Evolutionary conservation across 23 red algal species (phyloP), one percentile per base, ranked within the genome.

Genomic region (Gracilariopsis chorda): DNA sequence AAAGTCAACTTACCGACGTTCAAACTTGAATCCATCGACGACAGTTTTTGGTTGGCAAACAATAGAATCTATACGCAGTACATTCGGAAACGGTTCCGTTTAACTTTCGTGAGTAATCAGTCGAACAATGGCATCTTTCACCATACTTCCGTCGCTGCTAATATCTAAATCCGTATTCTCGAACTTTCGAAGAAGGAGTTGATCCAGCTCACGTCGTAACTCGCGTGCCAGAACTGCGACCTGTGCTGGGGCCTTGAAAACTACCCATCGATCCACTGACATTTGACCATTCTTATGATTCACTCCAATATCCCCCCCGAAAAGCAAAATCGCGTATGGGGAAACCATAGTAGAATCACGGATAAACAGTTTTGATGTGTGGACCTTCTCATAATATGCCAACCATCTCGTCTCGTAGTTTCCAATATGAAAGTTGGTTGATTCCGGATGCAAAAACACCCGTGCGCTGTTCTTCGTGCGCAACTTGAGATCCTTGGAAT

Each of bases 301-400:
- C 2, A 98, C 88, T 20, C 43, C 73, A 55, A 98, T 94, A 29
- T 77, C 76, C 30, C 95, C 95, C 27, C 90, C 90, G 47, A 98
- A 98, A 42, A 98, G 89, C 51, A 98, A 71, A 9, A 98, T 78
- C 14, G 91, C 95, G 30, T 75, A 90, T 41, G 91, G 84, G 39
- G 95, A 90, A 10, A 98, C 95, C 84, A 83, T 77, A 24, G 76
- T 94, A 13, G 86, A 59, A 28, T 89, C 84, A 46, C 78, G 84
- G 27, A 95, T 67, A 73, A 83, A 95, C 60, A 88, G 17, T 13
- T 71, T 59, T 12, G 83, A 90, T 23, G 93, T 95, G 35, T 34
- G 57, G 21, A 95, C 83, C 46, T 91, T 91, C 21, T 53, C 48
- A 52, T 76, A 82, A 48, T 80, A 96, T 48, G 82, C 94, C 16